Conservation (phyloP, 164 flowering plant genomes). For the Sedum album region DNA sequence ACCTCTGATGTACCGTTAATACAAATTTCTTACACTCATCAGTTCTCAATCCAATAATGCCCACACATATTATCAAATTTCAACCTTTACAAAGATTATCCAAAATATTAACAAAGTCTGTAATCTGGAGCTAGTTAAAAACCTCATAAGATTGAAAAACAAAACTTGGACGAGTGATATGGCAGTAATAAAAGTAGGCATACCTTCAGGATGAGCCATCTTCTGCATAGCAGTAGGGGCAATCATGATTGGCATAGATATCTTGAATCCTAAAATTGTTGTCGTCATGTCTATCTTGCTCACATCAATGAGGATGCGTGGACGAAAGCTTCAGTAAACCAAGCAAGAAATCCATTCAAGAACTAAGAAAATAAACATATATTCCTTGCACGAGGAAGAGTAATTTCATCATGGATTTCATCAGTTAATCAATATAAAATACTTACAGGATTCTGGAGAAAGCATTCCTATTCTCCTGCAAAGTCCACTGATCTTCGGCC, state of each 20-base stretch:
- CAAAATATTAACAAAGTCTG: no score
- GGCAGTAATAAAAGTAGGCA: not conserved
- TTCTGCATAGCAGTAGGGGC: slow-evolving; percentile 60
- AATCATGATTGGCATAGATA: slow-evolving; percentile 67
- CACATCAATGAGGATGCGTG: slow-evolving; percentile 40
- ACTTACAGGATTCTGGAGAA: slow-evolving; percentile 76
- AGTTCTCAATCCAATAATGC: not conserved
- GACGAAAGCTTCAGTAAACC: slow-evolving; percentile 12
- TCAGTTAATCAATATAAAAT: not conserved
- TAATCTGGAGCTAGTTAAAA: not conserved
- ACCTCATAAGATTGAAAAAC: not conserved
- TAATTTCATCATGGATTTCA: no score
- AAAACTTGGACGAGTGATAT: not conserved
- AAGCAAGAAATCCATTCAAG: not conserved
- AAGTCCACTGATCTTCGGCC: slow-evolving; percentile 95
- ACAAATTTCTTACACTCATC: not conserved
- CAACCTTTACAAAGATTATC: not conserved
- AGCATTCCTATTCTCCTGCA: slow-evolving; percentile 62
- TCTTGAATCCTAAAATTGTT: slow-evolving; percentile 42
- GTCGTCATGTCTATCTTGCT: slow-evolving; percentile 59
- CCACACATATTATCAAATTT: not conserved
- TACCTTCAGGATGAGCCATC: slow-evolving; percentile 73
- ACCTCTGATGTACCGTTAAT: not conserved
- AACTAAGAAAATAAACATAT: not conserved
- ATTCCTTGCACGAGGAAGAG: not conserved